Evolutionary conservation across 176 grass and related monocot genomes (phyloP), one percentile per base, ranked within the genome.

Genomic region (Avena insularis): DNA sequence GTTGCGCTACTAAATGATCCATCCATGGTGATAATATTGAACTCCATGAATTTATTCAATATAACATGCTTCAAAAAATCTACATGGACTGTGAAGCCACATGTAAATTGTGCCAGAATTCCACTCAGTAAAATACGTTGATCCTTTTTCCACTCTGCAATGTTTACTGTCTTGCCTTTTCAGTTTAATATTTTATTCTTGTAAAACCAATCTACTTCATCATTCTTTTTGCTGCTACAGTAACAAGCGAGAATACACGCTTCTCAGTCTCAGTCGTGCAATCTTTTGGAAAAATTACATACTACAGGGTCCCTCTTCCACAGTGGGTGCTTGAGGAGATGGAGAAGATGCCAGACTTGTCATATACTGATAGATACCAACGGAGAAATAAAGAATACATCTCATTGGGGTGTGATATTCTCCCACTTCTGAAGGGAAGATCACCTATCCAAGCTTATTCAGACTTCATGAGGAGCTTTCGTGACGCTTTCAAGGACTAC

Each of bases 381-480:
- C 79, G 82, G 77, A 89, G 91, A 86, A 95, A 90, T 75, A 92
- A 95, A 88, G 93, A 95, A 82, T 95, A 91, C 71, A 92, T 95
- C 78, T 95, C 93, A 85, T 69, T 95, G 59, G 93, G 93, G 31
- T 95, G 93, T 70, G 93, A 95, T 69, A 55, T 80, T 69, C 64
- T 95, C 83, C 91, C 91, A 33, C 33, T 95, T 92, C 81, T 95
- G 71, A 90, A 82, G 79, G 93, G 93, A 27, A 88, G 90, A 76
- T 85, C 93, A 72, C 93, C 91, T 62, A 92, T 95, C 71, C 93
- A 91, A 83, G 93, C 93, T 85, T 95, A 93, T 84, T 92, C 93
- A 15, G 93, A 95, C 83, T 95, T 95, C 75, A 95, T 93, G 91
- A 95, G 93, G 82, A 95, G 93, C 80, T 95, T 95, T 68, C 87